Evolutionary conservation across 306 rosid species (phyloP).

Genomic region (Cicer judaicum): DNA sequence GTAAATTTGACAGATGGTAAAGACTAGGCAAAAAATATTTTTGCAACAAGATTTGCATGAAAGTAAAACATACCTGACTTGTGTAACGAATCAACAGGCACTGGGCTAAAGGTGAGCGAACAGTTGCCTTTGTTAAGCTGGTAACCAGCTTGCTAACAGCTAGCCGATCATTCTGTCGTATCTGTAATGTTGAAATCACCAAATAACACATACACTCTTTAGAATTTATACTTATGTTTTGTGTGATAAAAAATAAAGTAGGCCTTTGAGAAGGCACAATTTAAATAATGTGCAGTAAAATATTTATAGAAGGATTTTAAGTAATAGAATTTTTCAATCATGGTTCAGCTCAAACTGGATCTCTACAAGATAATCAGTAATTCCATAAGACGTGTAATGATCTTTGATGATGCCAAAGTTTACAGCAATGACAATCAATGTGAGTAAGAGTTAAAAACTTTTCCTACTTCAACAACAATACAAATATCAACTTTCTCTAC

Average conservation of each 20-base stretch:
- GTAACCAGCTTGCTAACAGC: slow-evolving; percentile 99
- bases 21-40: slow-evolving; percentile 29
- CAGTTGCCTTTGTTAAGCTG: slow-evolving; percentile 91
- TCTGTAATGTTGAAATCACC: slow-evolving; percentile 64
- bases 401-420: slow-evolving; percentile 12
- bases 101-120: slow-evolving; percentile 95
- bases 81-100: slow-evolving; percentile 97
- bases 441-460: slow-evolving; percentile 32
- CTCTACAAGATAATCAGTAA: slow-evolving; percentile 32
- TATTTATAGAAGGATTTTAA: slow-evolving; percentile 1
- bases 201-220: slow-evolving; percentile 43
- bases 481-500: slow-evolving; percentile 23
- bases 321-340: slow-evolving; percentile 34
- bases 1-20: slow-evolving; percentile 34
- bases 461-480: slow-evolving; percentile 25
- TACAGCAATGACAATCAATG: slow-evolving; percentile 14
- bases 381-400: slow-evolving; percentile 15
- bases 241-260: slow-evolving; percentile 4
- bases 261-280: slow-evolving; percentile 26
- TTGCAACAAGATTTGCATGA: slow-evolving; percentile 16
- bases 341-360: slow-evolving; percentile 22
- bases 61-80: slow-evolving; percentile 75
- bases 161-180: slow-evolving; percentile 93
- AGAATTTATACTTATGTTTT: slow-evolving; percentile 18
- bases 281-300: neutral